Evolutionary conservation across 257 asterid genomes (phyloP).

Genomic region (Jaltomata sinuosa): DNA sequence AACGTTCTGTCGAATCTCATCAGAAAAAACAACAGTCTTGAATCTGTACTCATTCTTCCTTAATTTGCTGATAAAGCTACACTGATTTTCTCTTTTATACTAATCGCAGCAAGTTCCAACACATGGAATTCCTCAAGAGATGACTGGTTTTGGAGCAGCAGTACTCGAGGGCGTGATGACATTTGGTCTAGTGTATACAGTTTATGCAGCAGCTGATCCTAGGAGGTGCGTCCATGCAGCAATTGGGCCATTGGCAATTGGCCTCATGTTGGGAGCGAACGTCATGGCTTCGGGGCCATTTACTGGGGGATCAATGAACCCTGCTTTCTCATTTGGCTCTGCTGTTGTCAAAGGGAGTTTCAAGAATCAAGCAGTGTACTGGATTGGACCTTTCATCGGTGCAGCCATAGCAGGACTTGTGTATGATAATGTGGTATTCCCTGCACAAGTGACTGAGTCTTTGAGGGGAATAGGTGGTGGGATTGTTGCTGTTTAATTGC

Average conservation of each 20-base stretch:
- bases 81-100: not conserved
- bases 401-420: constrained; percentile 55
- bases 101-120: constrained; percentile 38
- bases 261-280: constrained; percentile 65
- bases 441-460: constrained; percentile 28
- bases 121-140: constrained; percentile 43
- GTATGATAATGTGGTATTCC: constrained; percentile 66
- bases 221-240: constrained; percentile 39
- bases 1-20: too few relatives aligned
- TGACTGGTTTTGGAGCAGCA: constrained; percentile 90
- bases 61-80: not conserved
- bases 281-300: constrained; percentile 70
- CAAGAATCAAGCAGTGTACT: constrained; percentile 68
- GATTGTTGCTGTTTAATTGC: constrained; percentile 7
- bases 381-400: constrained; percentile 86
- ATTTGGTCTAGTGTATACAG: constrained; percentile 62
- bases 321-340: constrained; percentile 67
- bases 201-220: constrained; percentile 50
- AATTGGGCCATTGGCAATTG: constrained; percentile 64
- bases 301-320: constrained; percentile 88
- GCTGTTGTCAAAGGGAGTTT: constrained; percentile 58
- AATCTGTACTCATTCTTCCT: not conserved
- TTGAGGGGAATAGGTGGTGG: constrained; percentile 28
- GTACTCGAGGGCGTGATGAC: constrained; percentile 70
- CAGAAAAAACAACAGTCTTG: not conserved